Conservation (phyloP, 2,329 filamentous ascomycete genomes). For the Penicillium sp. region DNA sequence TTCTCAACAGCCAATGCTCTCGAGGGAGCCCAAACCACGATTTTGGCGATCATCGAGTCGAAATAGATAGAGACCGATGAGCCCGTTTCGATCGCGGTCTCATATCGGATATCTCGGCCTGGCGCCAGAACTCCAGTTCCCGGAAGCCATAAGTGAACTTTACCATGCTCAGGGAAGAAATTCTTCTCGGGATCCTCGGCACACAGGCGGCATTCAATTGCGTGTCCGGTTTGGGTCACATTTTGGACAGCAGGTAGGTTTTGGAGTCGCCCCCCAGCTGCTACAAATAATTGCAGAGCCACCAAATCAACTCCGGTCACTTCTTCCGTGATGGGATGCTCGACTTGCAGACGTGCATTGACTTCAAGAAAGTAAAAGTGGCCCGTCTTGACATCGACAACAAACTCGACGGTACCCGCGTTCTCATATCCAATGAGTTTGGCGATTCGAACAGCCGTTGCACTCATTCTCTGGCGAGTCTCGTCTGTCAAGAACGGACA, state of each 20-base stretch:
- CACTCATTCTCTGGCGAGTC: slow-evolving; percentile 38
- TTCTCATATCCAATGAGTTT: slow-evolving; percentile 43
- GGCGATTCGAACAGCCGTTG: slow-evolving; percentile 42
- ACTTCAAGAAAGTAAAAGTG: slow-evolving; percentile 53
- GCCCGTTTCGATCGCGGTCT: slow-evolving; percentile 44
- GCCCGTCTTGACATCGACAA: slow-evolving; percentile 42
- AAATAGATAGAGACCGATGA: slow-evolving; percentile 48
- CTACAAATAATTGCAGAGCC: slow-evolving; percentile 40
- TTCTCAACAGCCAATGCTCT: slow-evolving; percentile 38
- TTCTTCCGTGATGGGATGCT: slow-evolving; percentile 50
- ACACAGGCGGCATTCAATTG: slow-evolving; percentile 49
- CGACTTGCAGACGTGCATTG: slow-evolving; percentile 54
- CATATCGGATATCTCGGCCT: slow-evolving; percentile 40
- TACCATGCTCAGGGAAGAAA: slow-evolving; percentile 42
- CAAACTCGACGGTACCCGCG: slow-evolving; percentile 51
- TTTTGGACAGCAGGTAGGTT: slow-evolving; percentile 22
- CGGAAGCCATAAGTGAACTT: slow-evolving; percentile 38
- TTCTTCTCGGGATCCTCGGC: slow-evolving; percentile 46
- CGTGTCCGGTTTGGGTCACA: slow-evolving; percentile 38
- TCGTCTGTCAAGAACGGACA: slow-evolving; percentile 35
- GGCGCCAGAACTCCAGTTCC: slow-evolving; percentile 13
- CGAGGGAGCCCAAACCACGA: slow-evolving; percentile 48
- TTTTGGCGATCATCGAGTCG: slow-evolving; percentile 52
- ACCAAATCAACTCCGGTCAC: slow-evolving; percentile 31
- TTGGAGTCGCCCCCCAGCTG: slow-evolving; percentile 33